A percentile compares a stretch with the other conserved stretches of the same genome.
phyloP scores from a whole-genome alignment of 352 stramenopile species.

The Globisporangium cederbergense region DNA sequence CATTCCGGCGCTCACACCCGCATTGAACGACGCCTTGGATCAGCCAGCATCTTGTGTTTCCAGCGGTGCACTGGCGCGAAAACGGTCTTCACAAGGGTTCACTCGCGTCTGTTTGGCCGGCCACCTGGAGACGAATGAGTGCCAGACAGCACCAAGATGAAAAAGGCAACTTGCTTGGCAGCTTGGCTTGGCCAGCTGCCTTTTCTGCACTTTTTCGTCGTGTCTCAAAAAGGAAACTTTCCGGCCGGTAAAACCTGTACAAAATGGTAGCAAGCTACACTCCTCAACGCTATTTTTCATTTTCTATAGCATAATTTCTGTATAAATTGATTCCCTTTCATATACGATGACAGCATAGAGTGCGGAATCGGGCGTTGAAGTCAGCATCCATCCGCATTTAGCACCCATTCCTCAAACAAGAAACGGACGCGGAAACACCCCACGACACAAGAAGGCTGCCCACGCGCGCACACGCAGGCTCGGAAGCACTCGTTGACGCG shows the following conservation, averaged over 20 bases:
- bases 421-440: slow-evolving; percentile 9
- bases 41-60: no score
- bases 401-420: slow-evolving; percentile 8
- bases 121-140: no score
- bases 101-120: no score
- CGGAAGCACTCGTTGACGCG: background rate
- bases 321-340: background rate
- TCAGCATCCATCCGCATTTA: slow-evolving; percentile 1
- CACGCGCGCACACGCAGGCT: background rate
- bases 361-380: slow-evolving; percentile 4
- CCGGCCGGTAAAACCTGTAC: background rate
- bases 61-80: no score
- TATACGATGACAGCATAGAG: background rate
- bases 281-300: background rate
- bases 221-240: slow-evolving; percentile 5
- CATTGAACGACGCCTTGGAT: no score
- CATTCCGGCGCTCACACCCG: no score
- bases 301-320: background rate
- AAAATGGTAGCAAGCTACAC: background rate
- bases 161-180: no score
- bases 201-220: slow-evolving; percentile 5
- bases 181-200: background rate
- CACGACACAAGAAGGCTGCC: background rate
- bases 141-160: no score
- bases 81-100: no score